Evolutionary conservation across 78 protist genomes (phyloP).

Genomic region (Dictyostelium firmibasis): DNA sequence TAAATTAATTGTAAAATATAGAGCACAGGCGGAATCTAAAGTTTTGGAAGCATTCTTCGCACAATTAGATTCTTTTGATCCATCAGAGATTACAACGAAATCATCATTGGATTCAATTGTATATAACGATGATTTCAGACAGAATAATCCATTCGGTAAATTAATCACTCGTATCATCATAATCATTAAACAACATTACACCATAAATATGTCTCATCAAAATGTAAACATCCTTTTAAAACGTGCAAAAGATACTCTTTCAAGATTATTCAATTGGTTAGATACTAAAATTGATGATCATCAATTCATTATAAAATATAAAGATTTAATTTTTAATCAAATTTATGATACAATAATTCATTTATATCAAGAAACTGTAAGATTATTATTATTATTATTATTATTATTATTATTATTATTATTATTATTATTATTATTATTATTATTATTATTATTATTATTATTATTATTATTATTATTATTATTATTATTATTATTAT

Average conservation of each 20-base stretch:
- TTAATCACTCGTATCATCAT: slow-evolving; percentile 5
- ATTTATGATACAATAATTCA: slow-evolving; percentile 52
- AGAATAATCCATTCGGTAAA: slow-evolving; percentile 9
- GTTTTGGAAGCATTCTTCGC: slow-evolving; percentile 12
- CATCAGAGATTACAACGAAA: background rate
- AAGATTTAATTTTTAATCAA: slow-evolving; percentile 41
- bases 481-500: too few relatives aligned
- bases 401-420: too few relatives aligned
- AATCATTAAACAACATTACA: slow-evolving; percentile 52
- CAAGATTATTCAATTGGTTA: slow-evolving; percentile 36
- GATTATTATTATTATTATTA: background rate
- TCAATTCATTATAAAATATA: slow-evolving; percentile 4
- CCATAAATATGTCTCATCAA: slow-evolving; percentile 64
- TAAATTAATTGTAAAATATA: slow-evolving; percentile 23
- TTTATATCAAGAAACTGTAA: slow-evolving; percentile 52
- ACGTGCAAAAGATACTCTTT: slow-evolving; percentile 47
- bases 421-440: too few relatives aligned
- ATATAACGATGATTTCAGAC: background rate
- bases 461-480: too few relatives aligned
- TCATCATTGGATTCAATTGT: background rate
- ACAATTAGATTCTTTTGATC: background rate
- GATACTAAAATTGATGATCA: background rate
- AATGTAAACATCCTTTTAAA: slow-evolving; percentile 19
- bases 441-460: too few relatives aligned
- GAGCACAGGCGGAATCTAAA: slow-evolving; percentile 41